These are phyloP conservation scores for Penicillium chermesinum DNA, from an alignment of 495 filamentous ascomycete species.

Conservation along the genomic window DNA sequence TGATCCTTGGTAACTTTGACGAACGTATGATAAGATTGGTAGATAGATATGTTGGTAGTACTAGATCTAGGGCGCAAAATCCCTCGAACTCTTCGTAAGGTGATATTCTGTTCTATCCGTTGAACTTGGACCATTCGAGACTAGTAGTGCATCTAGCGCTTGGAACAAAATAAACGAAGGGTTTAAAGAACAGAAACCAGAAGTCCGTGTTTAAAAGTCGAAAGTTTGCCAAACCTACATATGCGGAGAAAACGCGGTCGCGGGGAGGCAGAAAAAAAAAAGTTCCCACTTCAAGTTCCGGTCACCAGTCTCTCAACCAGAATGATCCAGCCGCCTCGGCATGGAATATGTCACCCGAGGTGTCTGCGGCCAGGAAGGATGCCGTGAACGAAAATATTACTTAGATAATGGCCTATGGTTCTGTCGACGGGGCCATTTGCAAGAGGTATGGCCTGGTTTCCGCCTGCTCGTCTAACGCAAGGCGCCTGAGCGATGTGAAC, in stretches of 20 bases:
- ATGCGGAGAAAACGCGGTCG: slow-evolving; percentile 5
- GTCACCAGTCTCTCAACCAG: slow-evolving; percentile 16
- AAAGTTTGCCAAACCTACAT: too few relatives aligned
- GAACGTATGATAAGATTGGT: background rate
- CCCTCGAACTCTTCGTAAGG: too few relatives aligned
- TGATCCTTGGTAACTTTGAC: background rate
- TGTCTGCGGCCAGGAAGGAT: slow-evolving; percentile 59
- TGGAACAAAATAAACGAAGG: too few relatives aligned
- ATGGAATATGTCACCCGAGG: slow-evolving; percentile 56
- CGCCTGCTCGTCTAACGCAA: too few relatives aligned
- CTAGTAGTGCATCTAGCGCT: too few relatives aligned
- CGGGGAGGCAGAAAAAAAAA: slow-evolving; percentile 9
- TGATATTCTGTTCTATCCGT: too few relatives aligned
- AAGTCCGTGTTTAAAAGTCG: too few relatives aligned
- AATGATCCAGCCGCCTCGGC: slow-evolving; percentile 34
- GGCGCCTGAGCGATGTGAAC: too few relatives aligned
- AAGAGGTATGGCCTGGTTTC: slow-evolving; percentile 40
- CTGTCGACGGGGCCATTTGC: slow-evolving; percentile 62
- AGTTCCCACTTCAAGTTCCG: slow-evolving; percentile 4
- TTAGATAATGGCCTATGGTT: slow-evolving; percentile 62
- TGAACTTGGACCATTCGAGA: too few relatives aligned
- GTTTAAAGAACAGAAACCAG: too few relatives aligned
- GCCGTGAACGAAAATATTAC: slow-evolving; percentile 55
- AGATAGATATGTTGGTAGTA: background rate
- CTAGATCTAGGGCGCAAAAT: too few relatives aligned